Percentiles rank a stretch among this genome's conserved stretches.
Conservation (phyloP, 2,329 filamentous ascomycete species). For the Penicillium sp. region DNA sequence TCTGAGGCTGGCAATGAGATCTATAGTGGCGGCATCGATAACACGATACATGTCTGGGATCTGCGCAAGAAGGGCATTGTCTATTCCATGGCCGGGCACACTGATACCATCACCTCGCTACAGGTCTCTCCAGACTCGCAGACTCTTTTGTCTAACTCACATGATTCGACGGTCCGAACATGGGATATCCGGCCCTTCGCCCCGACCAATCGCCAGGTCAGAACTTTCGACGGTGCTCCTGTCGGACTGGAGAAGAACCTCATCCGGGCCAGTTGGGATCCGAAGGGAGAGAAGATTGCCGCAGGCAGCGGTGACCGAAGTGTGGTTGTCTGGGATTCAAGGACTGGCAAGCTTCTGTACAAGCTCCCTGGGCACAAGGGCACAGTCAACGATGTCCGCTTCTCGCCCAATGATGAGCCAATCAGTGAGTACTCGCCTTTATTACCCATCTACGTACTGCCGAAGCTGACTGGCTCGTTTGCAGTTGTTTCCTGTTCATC, state of each 20-base stretch:
- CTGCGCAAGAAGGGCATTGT: slow-evolving; percentile 84
- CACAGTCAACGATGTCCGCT: slow-evolving; percentile 90
- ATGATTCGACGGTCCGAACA: slow-evolving; percentile 89
- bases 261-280: slow-evolving; percentile 84
- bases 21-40: slow-evolving; percentile 92
- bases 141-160: slow-evolving; percentile 82
- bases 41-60: slow-evolving; percentile 97
- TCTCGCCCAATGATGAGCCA: slow-evolving; percentile 78
- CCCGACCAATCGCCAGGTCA: slow-evolving; percentile 76
- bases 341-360: slow-evolving; percentile 85
- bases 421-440: slow-evolving; percentile 68
- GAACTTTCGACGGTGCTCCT: slow-evolving; percentile 88
- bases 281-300: slow-evolving; percentile 78
- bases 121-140: slow-evolving; percentile 91
- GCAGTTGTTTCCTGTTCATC: slow-evolving; percentile 84
- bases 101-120: slow-evolving; percentile 86
- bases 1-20: slow-evolving; percentile 93
- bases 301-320: slow-evolving; percentile 88
- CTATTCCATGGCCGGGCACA: slow-evolving; percentile 85
- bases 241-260: slow-evolving; percentile 88
- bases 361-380: slow-evolving; percentile 95
- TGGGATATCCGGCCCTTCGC: slow-evolving; percentile 98
- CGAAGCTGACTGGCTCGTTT: slow-evolving; percentile 18
- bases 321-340: slow-evolving; percentile 84
- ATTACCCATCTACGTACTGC: neutral